phyloP scores from a whole-genome alignment of 495 filamentous ascomycete genomes.

The Hypoxylon fuscum region DNA sequence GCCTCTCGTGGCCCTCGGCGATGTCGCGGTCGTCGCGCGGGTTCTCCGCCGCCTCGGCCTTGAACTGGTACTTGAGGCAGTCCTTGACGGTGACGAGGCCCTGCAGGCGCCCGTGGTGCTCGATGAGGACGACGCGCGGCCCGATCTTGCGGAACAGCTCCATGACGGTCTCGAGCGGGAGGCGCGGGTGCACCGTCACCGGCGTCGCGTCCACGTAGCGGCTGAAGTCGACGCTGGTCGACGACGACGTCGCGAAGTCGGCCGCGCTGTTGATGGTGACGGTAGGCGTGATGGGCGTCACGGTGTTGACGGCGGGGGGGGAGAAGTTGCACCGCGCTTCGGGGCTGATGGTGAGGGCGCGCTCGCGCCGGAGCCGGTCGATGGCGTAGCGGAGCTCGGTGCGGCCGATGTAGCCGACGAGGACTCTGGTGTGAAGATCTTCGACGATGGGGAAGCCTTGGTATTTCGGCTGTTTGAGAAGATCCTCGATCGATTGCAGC shows the following conservation, averaged over 20 bases:
- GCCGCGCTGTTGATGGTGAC: conserved; percentile 64
- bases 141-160: conserved; percentile 99
- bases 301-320: conserved; percentile 59
- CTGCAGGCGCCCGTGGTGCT: conserved; percentile 81
- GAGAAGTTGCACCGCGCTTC: conserved; percentile 78
- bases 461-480: conserved; percentile 83
- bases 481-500: conserved; percentile 74
- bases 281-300: conserved; percentile 66
- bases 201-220: conserved; percentile 91
- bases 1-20: conserved; percentile 65
- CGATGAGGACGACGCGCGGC: conserved; percentile 90
- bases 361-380: conserved; percentile 79
- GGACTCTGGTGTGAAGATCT: conserved; percentile 70
- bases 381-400: conserved; percentile 95
- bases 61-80: conserved; percentile 97
- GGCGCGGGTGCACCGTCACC: conserved; percentile 87
- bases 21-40: conserved; percentile 62
- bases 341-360: conserved; percentile 71
- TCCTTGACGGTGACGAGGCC: conserved; percentile 97
- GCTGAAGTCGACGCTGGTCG: conserved; percentile 80
- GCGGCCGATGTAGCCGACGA: conserved; percentile 93
- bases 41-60: conserved; percentile 89
- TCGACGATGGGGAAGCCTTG: conserved; percentile 96
- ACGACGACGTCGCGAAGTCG: conserved; percentile 50
- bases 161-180: conserved; percentile 97